Base-by-base conservation (phyloP, 2,329 filamentous ascomycete genomes). In the Aaosphaeria pasadenensis region DNA sequence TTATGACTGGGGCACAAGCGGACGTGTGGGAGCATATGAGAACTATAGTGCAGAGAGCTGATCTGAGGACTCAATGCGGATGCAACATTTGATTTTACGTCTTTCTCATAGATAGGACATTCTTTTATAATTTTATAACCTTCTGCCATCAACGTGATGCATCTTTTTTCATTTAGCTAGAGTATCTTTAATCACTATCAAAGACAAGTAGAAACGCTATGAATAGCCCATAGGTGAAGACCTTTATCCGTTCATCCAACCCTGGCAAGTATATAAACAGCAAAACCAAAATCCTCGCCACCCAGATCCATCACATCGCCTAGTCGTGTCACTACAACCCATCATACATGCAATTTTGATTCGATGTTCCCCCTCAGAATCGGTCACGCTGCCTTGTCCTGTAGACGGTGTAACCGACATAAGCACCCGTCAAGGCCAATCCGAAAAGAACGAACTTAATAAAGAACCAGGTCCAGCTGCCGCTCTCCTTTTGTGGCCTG, bases 391-490 rank as follows among this genome's bases (percentile, higher is more conserved):
- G 69, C 71, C 80, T 84, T 54, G 87, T 72, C 66, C 91, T 82
- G 74, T 89, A 99, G 41, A 86, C 81, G 5, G 91, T 96, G 69
- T 81, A 97, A 30, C 90, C 92, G 40, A 91, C 84, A 69, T 97
- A 99, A 4, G 70, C 88, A 57, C 88, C 91, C 7, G 79, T 88
- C 40, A 86, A 60, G 11, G 84, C 81, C 30, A 85, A 69, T 54
- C 88, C 76, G 71, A 96, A 87, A 51, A 96, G 63, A 50, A 97
- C 66, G 53, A 89, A 78, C 82, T 96, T 97, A 71, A 91, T 79
- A 53, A 97, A 76, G 73, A 86, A 86, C 84, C 84, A 86, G 6
- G 74, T 73, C 84, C 84, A 88, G 63, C 83, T 78, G 39, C 73
- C 77, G 39, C 73, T 62, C 57, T 63, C 47, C 56, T 55, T 62